These are phyloP conservation scores for Rhododendron ferrugineum DNA, from an alignment of 148 eudicot species.

Conservation along the genomic window DNA sequence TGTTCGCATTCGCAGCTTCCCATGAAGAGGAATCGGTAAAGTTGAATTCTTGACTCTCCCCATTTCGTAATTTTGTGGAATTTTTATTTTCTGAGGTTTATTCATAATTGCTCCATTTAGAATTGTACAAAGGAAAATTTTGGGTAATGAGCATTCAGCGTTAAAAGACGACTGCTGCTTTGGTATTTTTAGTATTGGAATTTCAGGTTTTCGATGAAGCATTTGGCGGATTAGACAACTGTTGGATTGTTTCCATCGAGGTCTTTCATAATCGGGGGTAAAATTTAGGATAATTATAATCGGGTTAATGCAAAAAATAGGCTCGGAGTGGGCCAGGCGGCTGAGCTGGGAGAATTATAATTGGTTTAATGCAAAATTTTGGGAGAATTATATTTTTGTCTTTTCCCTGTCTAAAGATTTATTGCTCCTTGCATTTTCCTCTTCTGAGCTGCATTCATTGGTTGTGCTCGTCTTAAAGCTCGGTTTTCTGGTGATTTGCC, in stretches of 20 bases:
- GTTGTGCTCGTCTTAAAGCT: background rate
- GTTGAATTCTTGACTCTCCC: background rate
- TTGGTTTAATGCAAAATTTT: no score
- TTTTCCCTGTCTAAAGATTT: no score
- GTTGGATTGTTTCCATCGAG: background rate
- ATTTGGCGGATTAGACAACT: background rate
- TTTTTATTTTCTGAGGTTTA: background rate
- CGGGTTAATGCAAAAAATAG: background rate
- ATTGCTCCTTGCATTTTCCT: no score
- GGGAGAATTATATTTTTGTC: no score
- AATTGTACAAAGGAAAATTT: background rate
- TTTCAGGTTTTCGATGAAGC: background rate
- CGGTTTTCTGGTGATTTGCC: background rate
- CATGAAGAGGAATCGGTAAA: slow-evolving; percentile 65
- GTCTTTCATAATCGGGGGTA: background rate
- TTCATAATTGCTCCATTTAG: background rate
- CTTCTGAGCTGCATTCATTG: background rate
- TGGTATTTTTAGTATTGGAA: background rate
- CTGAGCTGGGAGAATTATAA: no score
- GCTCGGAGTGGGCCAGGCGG: no score
- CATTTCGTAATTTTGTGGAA: background rate
- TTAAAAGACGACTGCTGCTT: background rate
- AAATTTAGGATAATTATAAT: no score
- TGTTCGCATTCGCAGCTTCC: slow-evolving; percentile 53
- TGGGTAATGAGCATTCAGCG: background rate